Evolutionary conservation across 2,329 filamentous ascomycete species (phyloP), one percentile per base, ranked within the genome.

Genomic region (Trichophyton schoenleinii): DNA sequence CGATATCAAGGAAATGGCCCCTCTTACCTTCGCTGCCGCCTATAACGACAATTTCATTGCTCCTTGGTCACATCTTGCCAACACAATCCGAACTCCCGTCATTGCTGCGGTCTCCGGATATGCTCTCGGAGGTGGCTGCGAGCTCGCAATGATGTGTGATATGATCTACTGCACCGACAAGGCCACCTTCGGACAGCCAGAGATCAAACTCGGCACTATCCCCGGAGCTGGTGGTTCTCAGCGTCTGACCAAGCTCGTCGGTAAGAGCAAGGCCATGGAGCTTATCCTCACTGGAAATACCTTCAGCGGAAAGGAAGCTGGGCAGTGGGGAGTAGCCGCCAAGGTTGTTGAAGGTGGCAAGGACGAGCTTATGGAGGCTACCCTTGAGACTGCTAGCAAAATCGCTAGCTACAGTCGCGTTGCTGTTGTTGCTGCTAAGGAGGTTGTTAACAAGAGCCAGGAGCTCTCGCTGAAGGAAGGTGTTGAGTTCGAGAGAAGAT

Each of bases 391-490:
- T 18, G 94, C 94, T 1, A 89, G 88, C 79, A 91, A 84, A 59
- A 96, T 99, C 77, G 91, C 94, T 0, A 78, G 87, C 0, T 90
- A 94, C 75, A 91, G 88, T 59, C 84, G 82, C 71, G 87, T 99
- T n/a, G 88, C 92, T 1, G 84, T 95, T 62, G 85, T 90, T 77
- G 94, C 88, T 9, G 87, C 84, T 62, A 99, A 99, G 81, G 94
- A 99, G 80, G 92, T 94, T n/a, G 92, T 99, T 61, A 96, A 97
- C 74, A 97, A 96, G 85, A 96, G 91, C 74, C 91, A 97, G 80
- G 94, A 99, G 69, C 76, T 96, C 67, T 81, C 87, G 2, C 78
- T 99, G 63, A 80, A 88, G 67, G 94, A 97, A 70, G 94, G 94
- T 13, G 88, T 99, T 1, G 94, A 99, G 77, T 97, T 85, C 76